A percentile compares a stretch with the other conserved stretches of the same genome.
These are phyloP conservation scores for Ballota nigra DNA, from an alignment of 257 asterid species.

Conservation along the genomic window DNA sequence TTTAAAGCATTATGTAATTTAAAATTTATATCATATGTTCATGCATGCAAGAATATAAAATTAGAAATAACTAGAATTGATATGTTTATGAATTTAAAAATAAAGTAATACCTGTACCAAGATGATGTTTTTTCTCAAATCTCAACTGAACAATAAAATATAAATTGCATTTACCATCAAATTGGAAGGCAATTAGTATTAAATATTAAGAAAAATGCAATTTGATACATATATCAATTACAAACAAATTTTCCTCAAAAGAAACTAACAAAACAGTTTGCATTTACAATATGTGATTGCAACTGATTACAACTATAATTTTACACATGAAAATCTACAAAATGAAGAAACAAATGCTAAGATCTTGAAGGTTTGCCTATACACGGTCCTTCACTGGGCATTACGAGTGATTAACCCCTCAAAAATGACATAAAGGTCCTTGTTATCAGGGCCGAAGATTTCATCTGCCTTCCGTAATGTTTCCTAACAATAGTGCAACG, in stretches of 20 bases:
- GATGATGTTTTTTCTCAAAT: background rate
- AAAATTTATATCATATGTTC: no score
- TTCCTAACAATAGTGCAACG: conserved; percentile 41
- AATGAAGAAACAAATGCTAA: conserved; percentile 4
- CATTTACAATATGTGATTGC: conserved; percentile 22
- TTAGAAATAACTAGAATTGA: no score
- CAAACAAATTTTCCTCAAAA: background rate
- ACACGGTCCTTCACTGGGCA: conserved; percentile 40
- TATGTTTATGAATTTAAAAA: no score
- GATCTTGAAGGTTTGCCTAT: background rate
- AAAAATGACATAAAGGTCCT: conserved; percentile 74
- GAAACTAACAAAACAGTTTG: conserved; percentile 2
- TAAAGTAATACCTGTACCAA: background rate
- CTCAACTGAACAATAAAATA: background rate
- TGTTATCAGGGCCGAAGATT: conserved; percentile 86
- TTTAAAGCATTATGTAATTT: no score
- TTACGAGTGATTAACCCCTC: conserved; percentile 81
- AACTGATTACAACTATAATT: conserved; percentile 29
- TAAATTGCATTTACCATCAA: background rate
- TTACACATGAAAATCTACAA: conserved; percentile 19
- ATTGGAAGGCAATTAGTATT: background rate
- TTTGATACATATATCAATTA: conserved; percentile 18
- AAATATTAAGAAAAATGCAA: conserved; percentile 14
- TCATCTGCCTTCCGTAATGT: conserved; percentile 81
- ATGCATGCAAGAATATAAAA: no score